phyloP scores from a whole-genome alignment of 192 early-diverging fungal genomes.

The Rhizophagus sp. region DNA sequence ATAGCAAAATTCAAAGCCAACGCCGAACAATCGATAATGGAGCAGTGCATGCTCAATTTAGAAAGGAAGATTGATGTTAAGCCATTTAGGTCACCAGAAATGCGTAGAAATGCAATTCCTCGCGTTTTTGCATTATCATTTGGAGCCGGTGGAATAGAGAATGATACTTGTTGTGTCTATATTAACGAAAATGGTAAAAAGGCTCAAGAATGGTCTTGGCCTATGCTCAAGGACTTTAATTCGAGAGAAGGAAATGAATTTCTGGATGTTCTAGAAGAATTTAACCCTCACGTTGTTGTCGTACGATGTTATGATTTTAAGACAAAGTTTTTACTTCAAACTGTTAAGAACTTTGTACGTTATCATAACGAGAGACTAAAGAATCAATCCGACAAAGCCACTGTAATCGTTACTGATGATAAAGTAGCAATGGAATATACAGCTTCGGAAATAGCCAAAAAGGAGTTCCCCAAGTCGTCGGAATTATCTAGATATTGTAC shows the following conservation, averaged over 20 bases:
- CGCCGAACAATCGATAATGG: slow-evolving; percentile 19
- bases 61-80: slow-evolving; percentile 5
- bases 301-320: slow-evolving; percentile 77
- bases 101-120: slow-evolving; percentile 44
- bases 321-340: slow-evolving; percentile 74
- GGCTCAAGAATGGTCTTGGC: slow-evolving; percentile 54
- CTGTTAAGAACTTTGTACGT: slow-evolving; percentile 57
- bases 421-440: slow-evolving; percentile 86
- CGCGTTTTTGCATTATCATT: slow-evolving; percentile 70
- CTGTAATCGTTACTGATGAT: slow-evolving; percentile 81
- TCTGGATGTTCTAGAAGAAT: slow-evolving; percentile 55
- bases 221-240: background rate
- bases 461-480: slow-evolving; percentile 68
- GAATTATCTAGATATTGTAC: slow-evolving; percentile 85
- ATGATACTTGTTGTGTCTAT: slow-evolving; percentile 62
- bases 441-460: slow-evolving; percentile 40
- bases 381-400: slow-evolving; percentile 41
- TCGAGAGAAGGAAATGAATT: slow-evolving; percentile 48
- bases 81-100: background rate
- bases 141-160: slow-evolving; percentile 65
- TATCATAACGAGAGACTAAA: slow-evolving; percentile 40
- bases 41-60: background rate
- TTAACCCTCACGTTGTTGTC: slow-evolving; percentile 75
- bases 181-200: slow-evolving; percentile 73
- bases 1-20: background rate